Conservation (phyloP, 441 rosid species). For the Pelargonium citronellum region DNA sequence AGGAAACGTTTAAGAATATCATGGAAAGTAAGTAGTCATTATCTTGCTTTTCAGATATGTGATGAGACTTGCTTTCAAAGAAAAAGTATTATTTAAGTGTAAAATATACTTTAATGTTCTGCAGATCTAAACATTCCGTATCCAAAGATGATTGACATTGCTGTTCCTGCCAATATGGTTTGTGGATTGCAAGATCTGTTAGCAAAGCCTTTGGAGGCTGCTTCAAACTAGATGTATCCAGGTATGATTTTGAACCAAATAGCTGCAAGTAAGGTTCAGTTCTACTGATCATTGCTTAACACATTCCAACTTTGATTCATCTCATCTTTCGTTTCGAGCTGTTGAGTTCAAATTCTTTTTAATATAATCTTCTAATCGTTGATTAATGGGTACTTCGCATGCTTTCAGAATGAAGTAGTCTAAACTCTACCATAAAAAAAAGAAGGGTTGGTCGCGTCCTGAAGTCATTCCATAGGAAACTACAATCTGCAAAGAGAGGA, state of each 20-base stretch:
- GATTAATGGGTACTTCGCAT: neutral
- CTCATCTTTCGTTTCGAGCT: neutral
- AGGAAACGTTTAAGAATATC: constrained; percentile 67
- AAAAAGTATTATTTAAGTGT: neutral
- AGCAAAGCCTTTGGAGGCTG: constrained; percentile 29
- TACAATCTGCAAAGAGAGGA: too few species aligned
- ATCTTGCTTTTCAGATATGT: neutral
- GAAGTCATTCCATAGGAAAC: neutral
- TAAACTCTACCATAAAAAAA: too few species aligned
- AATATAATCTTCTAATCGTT: neutral
- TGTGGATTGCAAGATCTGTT: constrained; percentile 76
- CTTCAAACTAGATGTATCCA: neutral
- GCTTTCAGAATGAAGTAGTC: neutral
- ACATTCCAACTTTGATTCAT: neutral
- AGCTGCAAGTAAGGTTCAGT: too few species aligned
- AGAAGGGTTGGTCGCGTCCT: neutral
- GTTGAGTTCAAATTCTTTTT: neutral
- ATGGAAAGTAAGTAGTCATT: constrained; percentile 61
- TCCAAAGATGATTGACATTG: constrained; percentile 87
- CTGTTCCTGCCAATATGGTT: constrained; percentile 76
- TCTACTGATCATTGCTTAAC: neutral
- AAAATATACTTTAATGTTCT: neutral
- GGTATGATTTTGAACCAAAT: neutral
- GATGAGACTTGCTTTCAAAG: neutral
- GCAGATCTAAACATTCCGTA: constrained; percentile 71